phyloP scores from a whole-genome alignment of 1,284 basidiomycete species.

The Ceratobasidium sp. region DNA sequence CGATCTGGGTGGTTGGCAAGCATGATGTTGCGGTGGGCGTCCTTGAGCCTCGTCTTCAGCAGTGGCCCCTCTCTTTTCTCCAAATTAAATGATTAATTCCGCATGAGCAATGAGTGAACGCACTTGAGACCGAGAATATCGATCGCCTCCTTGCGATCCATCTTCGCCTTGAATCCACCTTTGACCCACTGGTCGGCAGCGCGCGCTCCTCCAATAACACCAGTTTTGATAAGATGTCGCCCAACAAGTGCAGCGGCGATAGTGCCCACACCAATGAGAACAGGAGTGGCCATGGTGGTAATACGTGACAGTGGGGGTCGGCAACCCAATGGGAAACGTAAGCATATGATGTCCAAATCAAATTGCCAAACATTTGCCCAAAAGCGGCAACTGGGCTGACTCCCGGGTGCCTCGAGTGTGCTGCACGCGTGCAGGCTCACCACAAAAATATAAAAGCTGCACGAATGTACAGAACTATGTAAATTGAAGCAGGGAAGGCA shows the following conservation, averaged over 20 bases:
- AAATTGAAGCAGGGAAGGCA: too few species aligned
- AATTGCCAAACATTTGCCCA: too few species aligned
- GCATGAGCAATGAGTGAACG: conserved; percentile 56
- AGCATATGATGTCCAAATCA: too few species aligned
- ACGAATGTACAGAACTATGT: too few species aligned
- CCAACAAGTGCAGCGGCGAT: conserved; percentile 85
- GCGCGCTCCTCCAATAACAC: conserved; percentile 65
- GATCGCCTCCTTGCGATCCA: conserved; percentile 95
- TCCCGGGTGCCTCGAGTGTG: too few species aligned
- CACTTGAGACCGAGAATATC: conserved; percentile 93
- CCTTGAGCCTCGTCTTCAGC: conserved; percentile 82
- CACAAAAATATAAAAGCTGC: too few species aligned
- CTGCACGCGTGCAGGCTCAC: too few species aligned
- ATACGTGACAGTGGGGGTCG: too few species aligned
- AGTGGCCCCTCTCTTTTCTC: conserved; percentile 77
- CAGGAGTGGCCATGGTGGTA: conserved; percentile 67
- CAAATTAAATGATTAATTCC: conserved; percentile 3
- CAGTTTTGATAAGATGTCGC: conserved; percentile 73
- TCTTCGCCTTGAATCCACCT: conserved; percentile 95
- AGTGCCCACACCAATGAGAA: conserved; percentile 82
- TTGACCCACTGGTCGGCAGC: conserved; percentile 86
- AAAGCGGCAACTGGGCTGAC: too few species aligned
- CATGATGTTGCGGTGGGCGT: conserved; percentile 93
- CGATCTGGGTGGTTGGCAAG: conserved; percentile 96
- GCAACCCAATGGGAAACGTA: too few species aligned